Base-by-base conservation (phyloP, 306 rosid genomes). In the Sphenostylis stenocarpa region DNA sequence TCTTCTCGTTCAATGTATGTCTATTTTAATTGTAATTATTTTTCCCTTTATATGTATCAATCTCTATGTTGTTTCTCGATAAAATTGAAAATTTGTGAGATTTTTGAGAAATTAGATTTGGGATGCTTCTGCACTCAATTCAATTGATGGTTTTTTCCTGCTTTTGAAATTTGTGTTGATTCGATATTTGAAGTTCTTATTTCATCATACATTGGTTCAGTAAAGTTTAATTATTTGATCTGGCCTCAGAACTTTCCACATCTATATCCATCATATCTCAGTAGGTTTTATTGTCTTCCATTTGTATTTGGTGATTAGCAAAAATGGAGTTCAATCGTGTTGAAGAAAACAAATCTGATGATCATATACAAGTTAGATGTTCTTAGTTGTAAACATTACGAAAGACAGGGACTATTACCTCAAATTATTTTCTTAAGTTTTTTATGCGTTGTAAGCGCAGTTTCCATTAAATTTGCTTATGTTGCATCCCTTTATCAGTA, bases 1-100 rank as follows among this genome's bases (percentile, higher is more conserved):
- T 74, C 64, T 75, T 55, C 45, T 56, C 51, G 15, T 67, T 31
- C 72, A 61, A 60, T 33, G 80, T 60, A 73, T 44, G 57, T 48
- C 60, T 45, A 36, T 66, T 49, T 77, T 57, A n/a, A 71, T 77
- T 34, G 3, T 28, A 21, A 7, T 53, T 53, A 2, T 71, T 55
- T 52, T 15, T 41, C 24, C 11, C 5, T 55, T 20, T 43, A 31
- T 24, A 63, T 64, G 4, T 51, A 77, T 77, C 82, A 26, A 24
- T 64, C 29, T 77, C 67, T 44, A 7, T 73, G 9, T 60, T 34
- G 48, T 38, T 70, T 70, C 47, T 24, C 4, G 2, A 29, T 10
- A 77, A 67, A 43, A 21, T 49, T 17, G 23, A 39, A 63, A 70
- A 44, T 0, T 55, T 34, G 20, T 61, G 26, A 36, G 14, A 24